These are phyloP conservation scores for Crotalaria pallida DNA, from an alignment of 306 rosid species.

Conservation along the genomic window DNA sequence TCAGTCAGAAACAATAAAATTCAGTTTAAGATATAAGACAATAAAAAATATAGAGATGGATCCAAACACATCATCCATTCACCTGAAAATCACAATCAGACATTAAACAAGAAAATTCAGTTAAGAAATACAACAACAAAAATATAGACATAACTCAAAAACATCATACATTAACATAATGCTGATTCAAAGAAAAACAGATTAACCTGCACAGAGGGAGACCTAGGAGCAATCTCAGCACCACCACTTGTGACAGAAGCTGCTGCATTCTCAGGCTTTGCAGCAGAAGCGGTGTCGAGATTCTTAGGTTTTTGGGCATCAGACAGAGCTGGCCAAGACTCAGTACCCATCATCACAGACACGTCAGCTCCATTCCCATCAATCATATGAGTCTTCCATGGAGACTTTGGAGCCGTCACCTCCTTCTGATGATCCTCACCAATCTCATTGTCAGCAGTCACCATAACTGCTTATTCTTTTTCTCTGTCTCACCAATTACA, in stretches of 20 bases:
- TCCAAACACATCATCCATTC: too few relatives aligned
- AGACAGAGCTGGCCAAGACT: constrained; percentile 86
- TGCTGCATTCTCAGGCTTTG: constrained; percentile 28
- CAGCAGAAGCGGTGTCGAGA: constrained; percentile 23
- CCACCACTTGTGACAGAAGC: constrained; percentile 26
- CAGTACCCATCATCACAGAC: constrained; percentile 64
- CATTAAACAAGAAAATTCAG: too few relatives aligned
- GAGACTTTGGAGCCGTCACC: constrained; percentile 59
- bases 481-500: constrained; percentile 26
- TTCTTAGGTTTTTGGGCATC: constrained; percentile 64
- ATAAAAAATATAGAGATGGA: too few relatives aligned
- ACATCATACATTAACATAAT: too few relatives aligned
- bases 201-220: constrained; percentile 53
- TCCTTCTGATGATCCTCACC: constrained; percentile 50
- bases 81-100: too few relatives aligned
- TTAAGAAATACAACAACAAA: too few relatives aligned
- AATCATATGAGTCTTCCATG: constrained; percentile 68
- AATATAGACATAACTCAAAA: too few relatives aligned
- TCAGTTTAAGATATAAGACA: too few relatives aligned
- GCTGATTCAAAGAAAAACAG: neutral
- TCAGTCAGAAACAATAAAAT: too few relatives aligned
- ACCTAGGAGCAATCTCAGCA: constrained; percentile 31
- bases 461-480: constrained; percentile 60
- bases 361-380: constrained; percentile 46
- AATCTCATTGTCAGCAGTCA: constrained; percentile 69